phyloP scores from a whole-genome alignment of 2,329 filamentous ascomycete species.

The Byssothecium circinans region DNA sequence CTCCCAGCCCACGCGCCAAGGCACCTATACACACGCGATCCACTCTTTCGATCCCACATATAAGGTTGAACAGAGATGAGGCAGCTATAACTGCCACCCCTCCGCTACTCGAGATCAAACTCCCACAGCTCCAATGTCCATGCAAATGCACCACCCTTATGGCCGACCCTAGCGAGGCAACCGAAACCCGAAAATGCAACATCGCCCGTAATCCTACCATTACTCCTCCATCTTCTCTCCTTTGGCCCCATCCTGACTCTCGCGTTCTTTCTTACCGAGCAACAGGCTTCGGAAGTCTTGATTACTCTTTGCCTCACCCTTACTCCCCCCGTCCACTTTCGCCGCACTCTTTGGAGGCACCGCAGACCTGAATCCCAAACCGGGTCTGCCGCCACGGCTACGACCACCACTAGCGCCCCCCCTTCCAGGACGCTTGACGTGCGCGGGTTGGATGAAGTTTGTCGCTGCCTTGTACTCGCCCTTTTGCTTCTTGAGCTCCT shows the following conservation, averaged over 20 bases:
- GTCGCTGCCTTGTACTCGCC: constrained; percentile 45
- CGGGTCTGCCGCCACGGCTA: constrained; percentile 20
- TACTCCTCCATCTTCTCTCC: constrained; percentile 1
- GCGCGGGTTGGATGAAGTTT: constrained; percentile 30
- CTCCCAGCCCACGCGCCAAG: neutral
- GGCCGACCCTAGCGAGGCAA: too few species aligned
- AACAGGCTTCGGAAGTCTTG: constrained; percentile 61
- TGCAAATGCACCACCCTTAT: too few species aligned
- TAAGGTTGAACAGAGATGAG: neutral
- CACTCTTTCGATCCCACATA: neutral
- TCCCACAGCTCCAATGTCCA: too few species aligned
- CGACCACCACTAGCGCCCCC: constrained; percentile 27
- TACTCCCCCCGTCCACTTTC: constrained; percentile 6
- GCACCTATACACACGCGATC: neutral
- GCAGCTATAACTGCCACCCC: neutral
- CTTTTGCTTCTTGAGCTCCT: constrained; percentile 48
- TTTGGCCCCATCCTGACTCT: constrained; percentile 21
- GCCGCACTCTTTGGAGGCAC: constrained; percentile 18
- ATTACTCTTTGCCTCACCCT: constrained; percentile 54
- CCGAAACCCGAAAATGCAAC: neutral
- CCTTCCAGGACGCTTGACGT: constrained; percentile 29
- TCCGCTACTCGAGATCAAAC: too few species aligned
- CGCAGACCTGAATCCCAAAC: constrained; percentile 33
- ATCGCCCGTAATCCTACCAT: neutral
- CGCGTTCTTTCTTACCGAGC: constrained; percentile 41